Evolutionary conservation across 352 stramenopile species (phyloP).

Genomic region (Pythium aquatile): DNA sequence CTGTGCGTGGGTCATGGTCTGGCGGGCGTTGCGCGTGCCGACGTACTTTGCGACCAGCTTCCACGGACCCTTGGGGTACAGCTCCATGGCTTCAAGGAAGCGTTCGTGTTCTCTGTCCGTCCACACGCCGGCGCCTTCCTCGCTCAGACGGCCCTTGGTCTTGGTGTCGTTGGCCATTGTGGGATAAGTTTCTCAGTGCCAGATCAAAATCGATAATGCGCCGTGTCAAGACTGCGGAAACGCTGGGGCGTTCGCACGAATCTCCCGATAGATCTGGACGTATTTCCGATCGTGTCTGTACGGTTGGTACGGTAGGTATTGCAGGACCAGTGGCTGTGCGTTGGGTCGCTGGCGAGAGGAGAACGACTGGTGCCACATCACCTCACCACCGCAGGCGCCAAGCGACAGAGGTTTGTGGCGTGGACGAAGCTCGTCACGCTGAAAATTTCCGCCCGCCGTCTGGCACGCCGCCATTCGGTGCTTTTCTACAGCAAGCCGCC

Average conservation of each 20-base stretch:
- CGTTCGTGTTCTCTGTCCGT: slow-evolving; percentile 36
- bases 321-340: background rate
- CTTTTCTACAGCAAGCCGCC: background rate
- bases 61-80: slow-evolving; percentile 37
- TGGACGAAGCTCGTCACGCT: slow-evolving; percentile 26
- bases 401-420: slow-evolving; percentile 8
- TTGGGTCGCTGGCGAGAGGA: background rate
- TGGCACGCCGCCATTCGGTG: slow-evolving; percentile 10
- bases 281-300: background rate
- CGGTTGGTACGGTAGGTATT: background rate
- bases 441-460: slow-evolving; percentile 27
- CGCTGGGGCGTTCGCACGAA: background rate
- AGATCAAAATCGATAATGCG: background rate
- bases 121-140: slow-evolving; percentile 29
- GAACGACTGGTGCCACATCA: slow-evolving; percentile 1
- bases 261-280: background rate
- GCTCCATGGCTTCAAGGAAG: slow-evolving; percentile 36
- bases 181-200: background rate
- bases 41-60: slow-evolving; percentile 36
- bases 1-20: slow-evolving; percentile 35
- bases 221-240: background rate
- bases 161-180: slow-evolving; percentile 19
- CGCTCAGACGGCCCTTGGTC: slow-evolving; percentile 23
- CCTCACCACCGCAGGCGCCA: background rate
- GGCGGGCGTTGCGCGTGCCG: slow-evolving; percentile 28